Evolutionary conservation across 257 asterid species (phyloP).

Genomic region (Oldenlandia corymbosa): DNA sequence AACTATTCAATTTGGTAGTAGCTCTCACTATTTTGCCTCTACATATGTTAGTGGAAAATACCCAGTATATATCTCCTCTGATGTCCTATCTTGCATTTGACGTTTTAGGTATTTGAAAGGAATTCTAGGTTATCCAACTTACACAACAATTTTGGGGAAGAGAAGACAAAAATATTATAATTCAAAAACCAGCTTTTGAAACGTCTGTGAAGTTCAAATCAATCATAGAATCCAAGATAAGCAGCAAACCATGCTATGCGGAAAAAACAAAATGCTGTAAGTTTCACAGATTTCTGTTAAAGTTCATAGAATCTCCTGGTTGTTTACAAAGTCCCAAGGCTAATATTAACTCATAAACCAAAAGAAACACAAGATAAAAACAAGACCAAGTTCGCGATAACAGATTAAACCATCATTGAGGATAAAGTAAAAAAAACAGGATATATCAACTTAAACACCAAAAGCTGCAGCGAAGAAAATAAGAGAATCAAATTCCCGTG

Average conservation of each 20-base stretch:
- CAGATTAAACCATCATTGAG: background rate
- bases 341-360: too few species aligned
- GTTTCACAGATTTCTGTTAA: background rate
- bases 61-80: background rate
- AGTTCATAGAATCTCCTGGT: background rate
- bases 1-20: slow-evolving; percentile 1
- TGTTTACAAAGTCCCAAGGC: too few species aligned
- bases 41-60: background rate
- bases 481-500: background rate
- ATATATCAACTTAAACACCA: background rate
- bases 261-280: background rate
- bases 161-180: slow-evolving; percentile 6
- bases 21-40: background rate
- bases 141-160: background rate
- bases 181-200: background rate
- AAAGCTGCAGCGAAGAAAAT: background rate
- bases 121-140: background rate
- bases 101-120: background rate
- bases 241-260: background rate
- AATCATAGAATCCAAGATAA: background rate
- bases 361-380: background rate
- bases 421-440: background rate
- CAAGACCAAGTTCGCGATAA: background rate
- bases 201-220: too few species aligned
- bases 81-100: background rate